Percentiles rank a stretch among this genome's conserved stretches.
Evolutionary conservation across 192 early-diverging fungal genomes (phyloP).

Genomic region (Rhizophlyctis rosea): DNA sequence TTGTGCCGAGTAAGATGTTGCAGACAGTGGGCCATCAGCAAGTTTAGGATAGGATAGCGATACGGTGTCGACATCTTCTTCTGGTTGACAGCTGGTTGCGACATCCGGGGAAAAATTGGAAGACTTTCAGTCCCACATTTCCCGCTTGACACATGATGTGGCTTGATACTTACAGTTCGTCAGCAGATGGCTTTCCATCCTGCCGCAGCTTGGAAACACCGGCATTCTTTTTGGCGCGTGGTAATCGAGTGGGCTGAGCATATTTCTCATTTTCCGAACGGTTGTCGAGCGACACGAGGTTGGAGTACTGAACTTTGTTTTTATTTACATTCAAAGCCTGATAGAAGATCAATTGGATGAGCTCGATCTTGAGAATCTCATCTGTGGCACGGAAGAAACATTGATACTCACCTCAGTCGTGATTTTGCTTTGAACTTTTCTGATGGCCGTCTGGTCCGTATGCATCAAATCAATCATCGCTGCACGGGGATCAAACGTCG

Average conservation of each 20-base stretch:
- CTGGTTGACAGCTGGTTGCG: background rate
- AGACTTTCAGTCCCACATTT: no score
- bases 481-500: slow-evolving; percentile 2
- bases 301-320: background rate
- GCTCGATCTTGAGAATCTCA: background rate
- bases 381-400: background rate
- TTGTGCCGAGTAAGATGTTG: no score
- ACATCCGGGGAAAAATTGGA: no score
- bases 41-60: background rate
- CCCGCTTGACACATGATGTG: no score
- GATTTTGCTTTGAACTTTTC: background rate
- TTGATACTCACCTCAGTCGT: background rate
- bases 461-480: background rate
- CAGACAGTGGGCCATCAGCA: background rate
- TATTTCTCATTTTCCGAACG: no score
- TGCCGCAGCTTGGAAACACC: background rate
- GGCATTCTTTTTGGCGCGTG: background rate
- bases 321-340: background rate
- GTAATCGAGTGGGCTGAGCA: no score
- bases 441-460: background rate
- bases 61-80: background rate
- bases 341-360: background rate
- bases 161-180: background rate
- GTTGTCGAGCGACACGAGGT: background rate
- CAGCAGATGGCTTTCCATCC: background rate